Evolutionary conservation across 2,329 filamentous ascomycete species (phyloP), one percentile per base, ranked within the genome.

Genomic region (Colletotrichum sp.): DNA sequence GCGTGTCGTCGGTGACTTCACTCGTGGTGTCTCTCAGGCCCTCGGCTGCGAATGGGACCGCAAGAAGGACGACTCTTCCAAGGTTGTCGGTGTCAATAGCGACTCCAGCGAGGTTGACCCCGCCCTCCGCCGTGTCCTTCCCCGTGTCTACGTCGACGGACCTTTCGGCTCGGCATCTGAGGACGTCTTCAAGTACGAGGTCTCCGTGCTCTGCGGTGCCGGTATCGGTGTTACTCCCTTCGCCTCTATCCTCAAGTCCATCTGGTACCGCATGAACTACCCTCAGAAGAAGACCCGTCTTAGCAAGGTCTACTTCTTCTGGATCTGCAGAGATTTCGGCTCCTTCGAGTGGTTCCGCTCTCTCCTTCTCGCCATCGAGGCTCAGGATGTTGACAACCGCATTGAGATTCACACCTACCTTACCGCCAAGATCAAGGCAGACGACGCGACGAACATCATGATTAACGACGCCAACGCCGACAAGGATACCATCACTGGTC

Each of bases 201-300:
- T 95, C 52, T 91, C 94, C 8, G 88, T 96, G 30, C 90, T 96
- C n/a, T 93, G 94, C 75, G 94, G 94, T 76, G 95, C 94, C 1
- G 94, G 94, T 83, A 96, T 96, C 78, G 94, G 94, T 78, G 94
- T 96, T 15, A 96, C 94, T n/a, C 94, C 94, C 1, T 96, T 96
- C 85, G 94, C 94, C 15, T 95, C 94, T 0, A 96, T 96, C 79
- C 89, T 96, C 81, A 97, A 97, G 88, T 96, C 94, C 69, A 96
- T 97, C 85, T 97, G 95, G 95, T 97, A 97, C 88, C 92, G 95
- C 66, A 96, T 96, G 93, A 96, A 96, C 89, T 96, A 95, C 85
- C 94, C 94, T 4, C 93, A 95, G 83, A 91, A 93, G 84, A 94
- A 94, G 86, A 96, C 94, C 4, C 90, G 94, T 6, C 89, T 97